Conservation (phyloP, 345 rosid species). For the Dipteronia dyeriana region DNA sequence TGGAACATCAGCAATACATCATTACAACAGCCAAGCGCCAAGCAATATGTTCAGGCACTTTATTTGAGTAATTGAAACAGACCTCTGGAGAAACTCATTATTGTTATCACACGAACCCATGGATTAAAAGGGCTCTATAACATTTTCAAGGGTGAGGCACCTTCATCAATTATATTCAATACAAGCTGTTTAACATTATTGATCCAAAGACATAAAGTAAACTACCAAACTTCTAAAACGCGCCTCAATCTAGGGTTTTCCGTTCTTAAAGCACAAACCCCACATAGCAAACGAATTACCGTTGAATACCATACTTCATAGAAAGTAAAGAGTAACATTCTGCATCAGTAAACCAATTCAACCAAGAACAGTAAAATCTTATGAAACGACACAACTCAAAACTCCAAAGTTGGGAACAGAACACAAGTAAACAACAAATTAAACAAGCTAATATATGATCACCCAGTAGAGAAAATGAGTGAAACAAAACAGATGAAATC, state of each 20-base stretch:
- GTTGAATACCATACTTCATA: background rate
- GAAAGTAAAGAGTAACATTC: background rate
- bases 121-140: background rate
- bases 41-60: background rate
- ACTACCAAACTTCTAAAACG: background rate
- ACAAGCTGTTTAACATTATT: background rate
- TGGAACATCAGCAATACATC: background rate
- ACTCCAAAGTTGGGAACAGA: background rate
- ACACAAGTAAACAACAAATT: background rate
- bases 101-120: background rate
- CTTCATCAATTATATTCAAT: background rate
- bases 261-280: background rate
- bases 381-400: background rate
- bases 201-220: background rate
- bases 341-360: background rate
- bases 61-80: slow-evolving; percentile 5
- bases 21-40: background rate
- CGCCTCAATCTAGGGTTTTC: slow-evolving; percentile 9
- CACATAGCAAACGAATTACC: background rate
- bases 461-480: background rate
- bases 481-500: background rate
- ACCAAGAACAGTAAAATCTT: background rate
- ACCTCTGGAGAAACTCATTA: background rate
- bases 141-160: background rate
- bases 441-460: background rate